phyloP scores from a whole-genome alignment of 2,329 filamentous ascomycete species.

The Colletotrichum phormii region DNA sequence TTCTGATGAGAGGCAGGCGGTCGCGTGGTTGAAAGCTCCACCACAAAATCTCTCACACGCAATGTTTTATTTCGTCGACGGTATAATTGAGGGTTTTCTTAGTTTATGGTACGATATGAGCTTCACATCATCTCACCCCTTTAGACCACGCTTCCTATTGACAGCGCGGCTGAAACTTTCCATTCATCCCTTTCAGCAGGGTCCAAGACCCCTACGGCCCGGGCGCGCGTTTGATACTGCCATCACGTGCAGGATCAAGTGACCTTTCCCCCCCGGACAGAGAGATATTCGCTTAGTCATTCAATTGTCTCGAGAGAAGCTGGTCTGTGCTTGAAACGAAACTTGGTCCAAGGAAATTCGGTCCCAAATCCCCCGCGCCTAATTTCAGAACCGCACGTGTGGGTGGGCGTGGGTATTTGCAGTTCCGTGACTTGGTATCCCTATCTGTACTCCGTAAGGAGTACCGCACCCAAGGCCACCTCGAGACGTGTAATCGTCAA shows the following conservation, averaged over 20 bases:
- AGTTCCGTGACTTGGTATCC: too few species aligned
- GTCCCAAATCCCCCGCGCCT: neutral
- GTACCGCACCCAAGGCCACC: too few species aligned
- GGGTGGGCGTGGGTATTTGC: neutral
- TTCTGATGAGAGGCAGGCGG: neutral
- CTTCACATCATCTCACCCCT: conserved; percentile 16
- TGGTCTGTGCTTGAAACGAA: conserved; percentile 23
- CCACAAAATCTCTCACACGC: neutral
- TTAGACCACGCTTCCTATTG: conserved; percentile 21
- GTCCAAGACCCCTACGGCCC: conserved; percentile 2
- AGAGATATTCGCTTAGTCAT: neutral
- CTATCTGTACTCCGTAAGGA: too few species aligned
- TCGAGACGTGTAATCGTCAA: neutral
- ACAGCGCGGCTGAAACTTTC: conserved; percentile 27
- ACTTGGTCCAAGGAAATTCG: neutral
- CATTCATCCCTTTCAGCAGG: conserved; percentile 27
- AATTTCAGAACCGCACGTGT: neutral
- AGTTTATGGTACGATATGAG: conserved; percentile 19
- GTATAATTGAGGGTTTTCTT: neutral
- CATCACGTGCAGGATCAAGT: neutral
- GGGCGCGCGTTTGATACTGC: neutral
- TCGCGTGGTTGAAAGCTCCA: neutral
- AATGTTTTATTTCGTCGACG: neutral
- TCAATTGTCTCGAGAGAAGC: neutral
- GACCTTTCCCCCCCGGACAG: neutral